phyloP scores from a whole-genome alignment of 2,329 filamentous ascomycete species.

The Trichophaea hybrida region DNA sequence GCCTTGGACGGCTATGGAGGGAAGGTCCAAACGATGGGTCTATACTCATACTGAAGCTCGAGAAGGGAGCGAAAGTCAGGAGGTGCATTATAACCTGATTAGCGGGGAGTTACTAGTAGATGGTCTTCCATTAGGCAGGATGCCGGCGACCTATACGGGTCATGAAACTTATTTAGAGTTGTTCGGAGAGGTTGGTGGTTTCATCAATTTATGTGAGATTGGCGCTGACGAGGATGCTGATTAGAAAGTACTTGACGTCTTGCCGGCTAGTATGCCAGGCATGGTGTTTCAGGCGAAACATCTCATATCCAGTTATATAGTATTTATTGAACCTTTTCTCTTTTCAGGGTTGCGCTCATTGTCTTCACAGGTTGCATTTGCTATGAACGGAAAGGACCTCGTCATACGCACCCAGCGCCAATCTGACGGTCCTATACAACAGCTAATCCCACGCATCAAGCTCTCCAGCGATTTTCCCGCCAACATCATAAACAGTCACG shows the following conservation, averaged over 20 bases:
- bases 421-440: too few relatives aligned
- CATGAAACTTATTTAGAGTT: slow-evolving; percentile 34
- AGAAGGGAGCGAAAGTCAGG: too few relatives aligned
- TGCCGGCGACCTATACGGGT: slow-evolving; percentile 36
- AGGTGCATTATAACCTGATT: slow-evolving; percentile 39
- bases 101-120: slow-evolving; percentile 41
- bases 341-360: neutral
- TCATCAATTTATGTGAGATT: too few relatives aligned
- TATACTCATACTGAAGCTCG: neutral
- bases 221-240: too few relatives aligned
- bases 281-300: too few relatives aligned
- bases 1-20: slow-evolving; percentile 25
- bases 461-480: slow-evolving; percentile 29
- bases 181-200: slow-evolving; percentile 38
- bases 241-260: too few relatives aligned
- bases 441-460: slow-evolving; percentile 25
- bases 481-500: slow-evolving; percentile 32
- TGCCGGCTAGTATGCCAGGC: too few relatives aligned
- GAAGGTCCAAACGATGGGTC: slow-evolving; percentile 29
- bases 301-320: too few relatives aligned
- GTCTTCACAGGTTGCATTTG: neutral
- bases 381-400: slow-evolving; percentile 25
- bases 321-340: too few relatives aligned
- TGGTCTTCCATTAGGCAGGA: slow-evolving; percentile 36
- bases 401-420: too few relatives aligned